phyloP scores from a whole-genome alignment of 441 rosid genomes.

The Euphorbia celastroides region DNA sequence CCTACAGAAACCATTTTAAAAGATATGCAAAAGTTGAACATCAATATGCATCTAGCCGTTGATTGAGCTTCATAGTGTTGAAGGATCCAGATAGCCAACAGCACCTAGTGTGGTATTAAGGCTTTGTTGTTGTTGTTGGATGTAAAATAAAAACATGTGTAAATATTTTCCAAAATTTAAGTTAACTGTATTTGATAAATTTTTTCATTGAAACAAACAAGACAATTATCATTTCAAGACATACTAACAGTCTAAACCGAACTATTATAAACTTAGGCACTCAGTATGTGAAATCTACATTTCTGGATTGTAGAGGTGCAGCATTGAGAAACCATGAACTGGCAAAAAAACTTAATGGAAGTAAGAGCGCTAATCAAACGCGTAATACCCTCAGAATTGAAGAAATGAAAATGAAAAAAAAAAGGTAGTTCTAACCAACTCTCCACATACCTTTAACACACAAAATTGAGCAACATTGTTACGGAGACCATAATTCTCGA shows the following conservation, averaged over 20 bases:
- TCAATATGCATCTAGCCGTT: too few relatives aligned
- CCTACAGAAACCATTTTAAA: too few relatives aligned
- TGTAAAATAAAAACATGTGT: too few relatives aligned
- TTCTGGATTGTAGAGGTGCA: background rate
- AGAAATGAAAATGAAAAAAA: background rate
- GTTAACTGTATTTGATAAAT: too few relatives aligned
- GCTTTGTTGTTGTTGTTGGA: too few relatives aligned
- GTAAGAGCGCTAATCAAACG: background rate
- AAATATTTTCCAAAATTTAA: too few relatives aligned
- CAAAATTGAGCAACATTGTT: conserved; percentile 94
- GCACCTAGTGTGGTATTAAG: too few relatives aligned
- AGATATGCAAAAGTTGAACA: too few relatives aligned
- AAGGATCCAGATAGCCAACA: too few relatives aligned
- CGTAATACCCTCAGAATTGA: background rate
- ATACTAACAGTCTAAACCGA: background rate
- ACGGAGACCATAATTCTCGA: conserved; percentile 73
- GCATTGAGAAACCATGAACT: background rate
- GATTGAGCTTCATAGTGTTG: too few relatives aligned
- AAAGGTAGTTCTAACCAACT: background rate
- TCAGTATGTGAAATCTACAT: background rate
- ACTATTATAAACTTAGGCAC: background rate
- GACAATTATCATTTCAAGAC: background rate
- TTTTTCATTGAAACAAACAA: too few relatives aligned
- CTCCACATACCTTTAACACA: conserved; percentile 61
- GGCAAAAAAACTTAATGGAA: background rate